These are phyloP conservation scores for Kluyveromyces lactis DNA, from an alignment of 805 yeast species.

Conservation along the genomic window DNA sequence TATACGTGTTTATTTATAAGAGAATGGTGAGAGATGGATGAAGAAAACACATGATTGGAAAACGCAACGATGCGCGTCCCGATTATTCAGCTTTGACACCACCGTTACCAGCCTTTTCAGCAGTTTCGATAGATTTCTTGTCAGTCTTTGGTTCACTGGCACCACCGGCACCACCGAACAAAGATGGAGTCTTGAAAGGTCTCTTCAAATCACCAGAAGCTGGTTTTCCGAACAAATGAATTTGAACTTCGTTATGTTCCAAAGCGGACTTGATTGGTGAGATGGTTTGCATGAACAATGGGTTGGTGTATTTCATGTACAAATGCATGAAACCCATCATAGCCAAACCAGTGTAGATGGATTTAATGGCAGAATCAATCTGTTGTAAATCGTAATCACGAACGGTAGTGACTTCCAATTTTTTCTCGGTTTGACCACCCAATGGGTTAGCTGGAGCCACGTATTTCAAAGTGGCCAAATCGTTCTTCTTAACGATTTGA, in stretches of 20 bases:
- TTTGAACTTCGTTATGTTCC: constrained; percentile 84
- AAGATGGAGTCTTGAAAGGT: constrained; percentile 85
- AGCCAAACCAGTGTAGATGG: constrained; percentile 80
- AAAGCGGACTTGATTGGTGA: constrained; percentile 84
- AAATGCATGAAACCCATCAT: constrained; percentile 98
- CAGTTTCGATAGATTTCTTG: constrained; percentile 75
- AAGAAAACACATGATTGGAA: too few species aligned
- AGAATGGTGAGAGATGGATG: too few species aligned
- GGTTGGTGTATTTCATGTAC: constrained; percentile 96
- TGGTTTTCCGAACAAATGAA: constrained; percentile 75
- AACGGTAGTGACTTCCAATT: constrained; percentile 81
- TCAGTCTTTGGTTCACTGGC: constrained; percentile 61
- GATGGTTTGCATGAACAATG: constrained; percentile 88
- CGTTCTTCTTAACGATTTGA: constrained; percentile 66
- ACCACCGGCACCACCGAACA: constrained; percentile 51
- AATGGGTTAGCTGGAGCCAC: constrained; percentile 77
- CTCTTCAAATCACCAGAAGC: constrained; percentile 90
- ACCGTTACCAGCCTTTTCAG: constrained; percentile 78
- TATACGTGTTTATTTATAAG: too few species aligned
- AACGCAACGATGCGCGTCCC: too few species aligned
- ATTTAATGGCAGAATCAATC: constrained; percentile 68
- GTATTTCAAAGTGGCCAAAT: constrained; percentile 85
- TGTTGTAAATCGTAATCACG: constrained; percentile 92
- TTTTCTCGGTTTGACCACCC: constrained; percentile 59
- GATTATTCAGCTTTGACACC: constrained; percentile 79